phyloP scores from a whole-genome alignment of 805 yeast species.

The Teunomyces stri region DNA sequence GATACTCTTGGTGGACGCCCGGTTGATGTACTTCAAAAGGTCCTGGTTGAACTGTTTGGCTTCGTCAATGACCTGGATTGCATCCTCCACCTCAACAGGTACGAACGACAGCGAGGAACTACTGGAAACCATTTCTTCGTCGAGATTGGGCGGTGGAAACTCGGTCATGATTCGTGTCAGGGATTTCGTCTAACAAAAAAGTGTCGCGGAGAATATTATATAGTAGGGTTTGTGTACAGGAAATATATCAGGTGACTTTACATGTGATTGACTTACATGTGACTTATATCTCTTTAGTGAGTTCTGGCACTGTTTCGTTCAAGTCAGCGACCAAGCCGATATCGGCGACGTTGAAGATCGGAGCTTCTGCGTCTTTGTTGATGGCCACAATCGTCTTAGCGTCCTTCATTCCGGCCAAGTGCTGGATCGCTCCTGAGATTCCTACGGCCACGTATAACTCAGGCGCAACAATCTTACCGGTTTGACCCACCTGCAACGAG shows the following conservation, averaged over 20 bases:
- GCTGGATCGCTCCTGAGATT: constrained; percentile 96
- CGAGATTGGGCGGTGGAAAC: constrained; percentile 6
- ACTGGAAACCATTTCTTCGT: constrained; percentile 11
- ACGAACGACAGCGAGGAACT: constrained; percentile 40
- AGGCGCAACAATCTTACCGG: constrained; percentile 97
- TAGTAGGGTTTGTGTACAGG: no score
- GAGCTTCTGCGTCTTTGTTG: constrained; percentile 91
- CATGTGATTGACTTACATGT: no score
- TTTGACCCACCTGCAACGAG: constrained; percentile 95
- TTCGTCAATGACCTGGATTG: constrained; percentile 65
- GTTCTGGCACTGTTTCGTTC: constrained; percentile 84
- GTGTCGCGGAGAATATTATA: no score
- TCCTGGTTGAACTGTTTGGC: constrained; percentile 48
- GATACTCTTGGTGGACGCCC: constrained; percentile 29
- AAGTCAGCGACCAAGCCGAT: constrained; percentile 87
- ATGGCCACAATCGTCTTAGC: constrained; percentile 91
- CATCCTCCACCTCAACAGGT: constrained; percentile 38
- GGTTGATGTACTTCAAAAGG: constrained; percentile 34
- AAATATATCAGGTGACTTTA: no score
- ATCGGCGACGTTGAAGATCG: constrained; percentile 90
- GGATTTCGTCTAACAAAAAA: not conserved
- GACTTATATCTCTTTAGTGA: constrained; percentile 64
- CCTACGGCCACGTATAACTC: constrained; percentile 92
- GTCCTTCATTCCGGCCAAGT: constrained; percentile 97
- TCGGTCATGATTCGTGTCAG: not conserved